phyloP scores from a whole-genome alignment of 2,329 filamentous ascomycete species.

The Setomelanomma holmii region DNA sequence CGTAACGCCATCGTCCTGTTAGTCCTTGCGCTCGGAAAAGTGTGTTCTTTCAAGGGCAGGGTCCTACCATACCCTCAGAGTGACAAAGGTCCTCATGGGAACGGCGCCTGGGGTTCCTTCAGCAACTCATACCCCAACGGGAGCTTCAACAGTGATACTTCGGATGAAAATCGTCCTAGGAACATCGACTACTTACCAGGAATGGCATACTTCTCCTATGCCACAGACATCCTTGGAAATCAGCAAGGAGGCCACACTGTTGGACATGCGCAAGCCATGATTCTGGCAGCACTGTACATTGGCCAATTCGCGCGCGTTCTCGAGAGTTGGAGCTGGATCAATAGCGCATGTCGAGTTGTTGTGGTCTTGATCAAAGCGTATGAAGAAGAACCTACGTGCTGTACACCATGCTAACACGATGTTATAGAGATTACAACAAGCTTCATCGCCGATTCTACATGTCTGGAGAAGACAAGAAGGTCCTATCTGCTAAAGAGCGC shows the following conservation, averaged over 20 bases:
- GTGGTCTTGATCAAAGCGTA: slow-evolving; percentile 79
- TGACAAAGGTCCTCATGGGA: slow-evolving; percentile 44
- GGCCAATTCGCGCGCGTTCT: slow-evolving; percentile 86
- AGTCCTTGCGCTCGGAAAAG: slow-evolving; percentile 84
- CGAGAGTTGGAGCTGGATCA: slow-evolving; percentile 80
- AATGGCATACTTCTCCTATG: slow-evolving; percentile 86
- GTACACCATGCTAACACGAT: slow-evolving; percentile 3
- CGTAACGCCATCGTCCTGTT: slow-evolving; percentile 80
- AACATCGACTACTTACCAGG: slow-evolving; percentile 90
- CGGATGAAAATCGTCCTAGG: slow-evolving; percentile 46
- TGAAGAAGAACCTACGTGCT: slow-evolving; percentile 7
- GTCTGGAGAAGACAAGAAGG: slow-evolving; percentile 11
- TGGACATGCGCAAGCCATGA: slow-evolving; percentile 81
- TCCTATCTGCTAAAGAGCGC: slow-evolving; percentile 30
- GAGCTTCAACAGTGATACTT: slow-evolving; percentile 40
- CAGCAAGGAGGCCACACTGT: slow-evolving; percentile 80
- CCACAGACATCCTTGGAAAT: slow-evolving; percentile 84
- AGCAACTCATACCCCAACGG: slow-evolving; percentile 44
- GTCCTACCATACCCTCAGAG: slow-evolving; percentile 63
- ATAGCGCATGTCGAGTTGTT: slow-evolving; percentile 64
- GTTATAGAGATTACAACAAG: slow-evolving; percentile 46
- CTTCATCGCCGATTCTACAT: slow-evolving; percentile 32
- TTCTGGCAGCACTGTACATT: slow-evolving; percentile 87
- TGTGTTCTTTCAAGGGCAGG: slow-evolving; percentile 66
- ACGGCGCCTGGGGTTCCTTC: slow-evolving; percentile 30